Evolutionary conservation across 805 yeast genomes (phyloP).

Genomic region (Pichia phayaonensis): DNA sequence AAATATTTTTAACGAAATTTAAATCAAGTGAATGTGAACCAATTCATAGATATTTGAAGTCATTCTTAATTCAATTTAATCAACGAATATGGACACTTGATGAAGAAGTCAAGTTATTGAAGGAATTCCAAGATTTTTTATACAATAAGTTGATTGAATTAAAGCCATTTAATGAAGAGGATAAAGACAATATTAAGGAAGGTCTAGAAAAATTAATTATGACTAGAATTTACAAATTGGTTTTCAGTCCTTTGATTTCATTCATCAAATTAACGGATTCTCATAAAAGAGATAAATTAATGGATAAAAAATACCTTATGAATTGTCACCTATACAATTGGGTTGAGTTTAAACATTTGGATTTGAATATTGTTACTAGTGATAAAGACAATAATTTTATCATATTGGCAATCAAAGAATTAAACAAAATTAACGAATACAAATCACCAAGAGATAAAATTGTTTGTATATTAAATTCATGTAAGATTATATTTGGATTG

Average conservation of each 20-base stretch:
- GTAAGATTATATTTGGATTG: slow-evolving; percentile 86
- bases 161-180: slow-evolving; percentile 68
- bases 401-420: slow-evolving; percentile 62
- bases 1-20: slow-evolving; percentile 63
- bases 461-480: slow-evolving; percentile 83
- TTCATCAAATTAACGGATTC: slow-evolving; percentile 38
- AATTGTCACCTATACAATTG: slow-evolving; percentile 35
- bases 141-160: slow-evolving; percentile 49
- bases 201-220: slow-evolving; percentile 90
- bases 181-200: slow-evolving; percentile 51
- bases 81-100: slow-evolving; percentile 61
- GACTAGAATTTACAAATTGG: slow-evolving; percentile 72
- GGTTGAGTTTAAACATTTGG: slow-evolving; percentile 70
- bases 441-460: slow-evolving; percentile 93
- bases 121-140: slow-evolving; percentile 71
- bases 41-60: slow-evolving; percentile 73
- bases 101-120: slow-evolving; percentile 72
- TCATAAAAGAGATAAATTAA: slow-evolving; percentile 54
- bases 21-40: slow-evolving; percentile 80
- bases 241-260: slow-evolving; percentile 65
- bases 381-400: slow-evolving; percentile 45
- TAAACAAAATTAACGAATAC: slow-evolving; percentile 70
- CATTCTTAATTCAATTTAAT: slow-evolving; percentile 72
- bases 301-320: slow-evolving; percentile 55
- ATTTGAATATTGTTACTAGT: slow-evolving; percentile 46